Base-by-base conservation (phyloP, 2,329 filamentous ascomycete species). In the Tolypocladium paradoxum region DNA sequence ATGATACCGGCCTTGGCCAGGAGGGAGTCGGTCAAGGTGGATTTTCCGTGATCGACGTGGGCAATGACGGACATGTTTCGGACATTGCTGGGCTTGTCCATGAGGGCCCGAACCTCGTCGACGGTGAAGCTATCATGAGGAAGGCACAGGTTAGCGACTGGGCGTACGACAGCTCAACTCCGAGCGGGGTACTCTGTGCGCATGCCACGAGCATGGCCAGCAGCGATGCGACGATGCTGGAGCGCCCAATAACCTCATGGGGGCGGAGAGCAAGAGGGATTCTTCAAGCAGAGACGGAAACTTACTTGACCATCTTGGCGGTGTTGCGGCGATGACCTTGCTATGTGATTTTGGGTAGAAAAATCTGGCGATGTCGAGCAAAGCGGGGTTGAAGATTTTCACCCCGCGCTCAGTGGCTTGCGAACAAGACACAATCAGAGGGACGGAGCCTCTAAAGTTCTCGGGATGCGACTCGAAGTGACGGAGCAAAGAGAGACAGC, bases 31-130 rank as follows among this genome's bases (percentile, higher is more conserved):
- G 92, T 96, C 69, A 99, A 84, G 73, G 93, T 99, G 68, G 93
- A 99, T 80, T 99, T 99, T 82, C 93, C 93, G 85, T 99, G 93
- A 78, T 99, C 93, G 85, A 99, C 91, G 82, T 99, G 93, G 76
- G 93, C 93, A 90, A 97, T 97, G 76, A 99, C 93, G 80, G 90
- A 96, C 92, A 96, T 97, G 85, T 97, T 97, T 76, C 82, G 80
- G 73, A 85, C 82, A 74, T 86, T 85, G 71, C 73, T 79, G 65
- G 87, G 84, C 77, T 85, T 85, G 83, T 90, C 86, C 87, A 88
- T 88, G 72, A 88, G 68, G 68, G 58, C 65, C 75, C 86, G 85
- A 75, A 90, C 88, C 84, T 90, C 91, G 74, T 97, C 92, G 78
- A 96, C 86, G 71, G 93, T 97, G 86, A 97, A 97, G 86, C 91